phyloP scores from a whole-genome alignment of 345 rosid species.

The Aurinia saxatilis region DNA sequence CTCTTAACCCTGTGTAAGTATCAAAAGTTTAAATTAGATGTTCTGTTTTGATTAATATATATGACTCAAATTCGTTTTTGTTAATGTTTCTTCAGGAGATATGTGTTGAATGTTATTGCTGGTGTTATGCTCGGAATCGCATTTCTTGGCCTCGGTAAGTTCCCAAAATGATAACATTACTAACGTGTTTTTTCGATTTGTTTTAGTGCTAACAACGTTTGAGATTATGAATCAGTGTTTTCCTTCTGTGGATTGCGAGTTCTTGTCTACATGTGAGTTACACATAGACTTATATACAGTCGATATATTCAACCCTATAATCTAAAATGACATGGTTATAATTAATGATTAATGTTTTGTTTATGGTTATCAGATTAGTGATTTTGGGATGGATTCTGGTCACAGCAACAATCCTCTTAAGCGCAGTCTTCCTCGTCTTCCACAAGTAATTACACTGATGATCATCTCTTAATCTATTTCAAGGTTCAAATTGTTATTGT shows the following conservation, averaged over 20 bases:
- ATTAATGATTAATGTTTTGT: not conserved
- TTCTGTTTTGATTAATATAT: no score
- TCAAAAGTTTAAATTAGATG: no score
- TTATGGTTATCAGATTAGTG: conserved; percentile 34
- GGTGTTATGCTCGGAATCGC: conserved; percentile 36
- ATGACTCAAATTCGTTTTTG: not conserved
- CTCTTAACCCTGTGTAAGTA: conserved; percentile 37
- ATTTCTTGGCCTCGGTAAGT: conserved; percentile 49
- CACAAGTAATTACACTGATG: conserved; percentile 38
- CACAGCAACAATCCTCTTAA: conserved; percentile 34
- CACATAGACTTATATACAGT: not conserved
- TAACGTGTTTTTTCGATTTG: not conserved
- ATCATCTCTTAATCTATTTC: not conserved
- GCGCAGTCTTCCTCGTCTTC: conserved; percentile 46
- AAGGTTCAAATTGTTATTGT: not conserved
- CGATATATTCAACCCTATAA: not conserved
- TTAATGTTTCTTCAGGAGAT: conserved; percentile 32
- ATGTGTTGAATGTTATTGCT: conserved; percentile 30
- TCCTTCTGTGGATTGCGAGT: conserved; percentile 37
- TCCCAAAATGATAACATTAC: not conserved
- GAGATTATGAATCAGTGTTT: conserved; percentile 30
- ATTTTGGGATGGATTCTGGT: conserved; percentile 50
- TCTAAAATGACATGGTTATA: not conserved
- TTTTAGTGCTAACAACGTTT: not conserved
- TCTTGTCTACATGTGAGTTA: conserved; percentile 44